Evolutionary conservation across 1,139 yeast species (phyloP), one percentile per base, ranked within the genome.

Genomic region (Diutina catenulata): DNA sequence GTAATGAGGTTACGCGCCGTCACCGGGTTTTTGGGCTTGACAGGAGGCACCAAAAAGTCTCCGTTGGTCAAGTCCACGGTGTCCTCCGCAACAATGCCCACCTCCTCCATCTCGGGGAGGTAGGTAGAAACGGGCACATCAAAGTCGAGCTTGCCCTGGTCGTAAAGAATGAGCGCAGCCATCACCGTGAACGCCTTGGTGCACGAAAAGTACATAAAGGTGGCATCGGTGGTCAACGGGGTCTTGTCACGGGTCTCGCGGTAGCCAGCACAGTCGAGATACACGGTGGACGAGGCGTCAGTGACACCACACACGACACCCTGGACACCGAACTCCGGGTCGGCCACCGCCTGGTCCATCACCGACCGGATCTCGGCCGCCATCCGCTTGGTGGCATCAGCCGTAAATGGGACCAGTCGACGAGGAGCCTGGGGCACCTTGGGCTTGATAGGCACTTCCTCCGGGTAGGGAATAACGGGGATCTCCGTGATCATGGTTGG

Each of bases 161-260:
- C 77, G 31, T 60, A 62, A 21, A 72, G 56, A 35, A 64, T 64
- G 40, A 74, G 52, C 2, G 61, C 52, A 1, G 71, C 76, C 50
- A 67, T 59, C 0, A 69, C 60, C 2, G 76, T 68, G 40, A 70
- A 49, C 3, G 70, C 49, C 46, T 74, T 74, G 11, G 78, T 68
- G 41, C 72, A 65, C 48, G 50, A 13, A 47, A 28, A 37, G 45
- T 47, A 13, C 51, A 19, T n/a, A 10, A 31, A 31, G 10, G 10
- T 16, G 35, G 20, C 35, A 14, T 31, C 24, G n/a, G n/a, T n/a
- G n/a, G n/a, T n/a, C n/a, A n/a, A n/a, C n/a, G n/a, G n/a, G n/a
- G n/a, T n/a, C 2, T 21, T 21, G 18, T n/a, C 22, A 7, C 20
- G 25, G 10, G 21, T 13, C 8, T 31, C 35, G 13, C 18, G 20